Percentiles rank a stretch among this genome's conserved stretches.
These are phyloP conservation scores for Lentithecium fluviatile DNA, from an alignment of 495 filamentous ascomycete species.

Conservation along the genomic window DNA sequence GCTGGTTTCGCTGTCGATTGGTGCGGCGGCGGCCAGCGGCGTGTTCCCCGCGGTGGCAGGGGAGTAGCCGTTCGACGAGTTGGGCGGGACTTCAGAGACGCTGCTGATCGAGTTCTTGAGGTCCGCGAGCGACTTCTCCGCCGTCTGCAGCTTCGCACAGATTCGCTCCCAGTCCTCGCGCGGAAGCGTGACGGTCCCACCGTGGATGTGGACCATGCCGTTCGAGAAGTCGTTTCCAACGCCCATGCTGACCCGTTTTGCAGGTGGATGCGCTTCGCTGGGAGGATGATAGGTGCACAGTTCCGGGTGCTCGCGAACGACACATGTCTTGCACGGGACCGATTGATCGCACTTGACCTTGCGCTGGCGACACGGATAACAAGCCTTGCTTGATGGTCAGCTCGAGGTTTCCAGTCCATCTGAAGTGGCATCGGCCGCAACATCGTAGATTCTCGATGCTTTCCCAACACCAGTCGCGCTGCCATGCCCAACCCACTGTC, in stretches of 20 bases:
- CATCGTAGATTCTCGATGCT: neutral
- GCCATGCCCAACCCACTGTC: too few relatives aligned
- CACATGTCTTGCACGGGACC: conserved; percentile 39
- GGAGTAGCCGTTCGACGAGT: conserved; percentile 29
- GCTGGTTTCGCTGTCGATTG: conserved; percentile 28
- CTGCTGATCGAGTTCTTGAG: conserved; percentile 38
- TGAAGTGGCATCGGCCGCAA: neutral
- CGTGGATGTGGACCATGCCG: conserved; percentile 36
- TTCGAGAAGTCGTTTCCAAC: conserved; percentile 34
- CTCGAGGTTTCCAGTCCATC: neutral
- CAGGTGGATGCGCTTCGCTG: conserved; percentile 38
- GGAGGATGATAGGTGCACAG: conserved; percentile 46
- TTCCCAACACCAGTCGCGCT: too few relatives aligned
- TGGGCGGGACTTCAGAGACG: conserved; percentile 31
- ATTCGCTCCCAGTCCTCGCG: conserved; percentile 43
- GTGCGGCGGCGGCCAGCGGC: conserved; percentile 28
- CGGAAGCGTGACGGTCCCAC: conserved; percentile 38
- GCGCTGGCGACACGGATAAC: conserved; percentile 46
- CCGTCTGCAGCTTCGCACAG: conserved; percentile 42
- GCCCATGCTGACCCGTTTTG: conserved; percentile 33
- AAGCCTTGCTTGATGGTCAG: conserved; percentile 30
- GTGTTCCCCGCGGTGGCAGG: conserved; percentile 33
- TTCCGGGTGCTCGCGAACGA: conserved; percentile 45
- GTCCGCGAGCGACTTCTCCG: conserved; percentile 41
- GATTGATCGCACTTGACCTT: conserved; percentile 43